phyloP scores from a whole-genome alignment of 306 rosid genomes.

The Spatholobus suberectus region DNA sequence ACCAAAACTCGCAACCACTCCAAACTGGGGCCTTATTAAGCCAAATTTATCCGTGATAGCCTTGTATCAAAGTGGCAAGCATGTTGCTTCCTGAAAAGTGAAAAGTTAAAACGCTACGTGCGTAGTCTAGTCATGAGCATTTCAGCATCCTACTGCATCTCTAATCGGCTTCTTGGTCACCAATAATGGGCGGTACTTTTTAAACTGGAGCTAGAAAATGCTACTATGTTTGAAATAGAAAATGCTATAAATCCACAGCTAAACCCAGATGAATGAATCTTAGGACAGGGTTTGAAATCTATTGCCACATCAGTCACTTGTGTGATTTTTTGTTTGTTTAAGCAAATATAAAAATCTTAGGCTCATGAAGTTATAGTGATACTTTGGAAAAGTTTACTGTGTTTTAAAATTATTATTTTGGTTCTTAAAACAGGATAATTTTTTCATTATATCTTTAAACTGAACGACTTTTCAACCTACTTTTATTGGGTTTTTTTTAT shows the following conservation, averaged over 20 bases:
- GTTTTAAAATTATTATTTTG: background rate
- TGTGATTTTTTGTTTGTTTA: background rate
- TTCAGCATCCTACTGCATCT: background rate
- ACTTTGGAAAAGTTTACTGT: background rate
- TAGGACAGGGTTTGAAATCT: background rate
- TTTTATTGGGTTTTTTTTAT: background rate
- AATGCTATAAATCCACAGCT: no score
- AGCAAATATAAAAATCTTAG: background rate
- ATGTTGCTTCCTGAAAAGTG: constrained; percentile 33
- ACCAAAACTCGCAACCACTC: no score
- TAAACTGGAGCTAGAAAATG: background rate
- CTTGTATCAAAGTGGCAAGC: no score
- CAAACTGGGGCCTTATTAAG: no score
- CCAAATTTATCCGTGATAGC: no score
- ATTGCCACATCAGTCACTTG: background rate
- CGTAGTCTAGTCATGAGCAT: constrained; percentile 25
- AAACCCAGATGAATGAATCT: background rate
- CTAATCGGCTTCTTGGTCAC: background rate
- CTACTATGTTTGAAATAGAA: no score
- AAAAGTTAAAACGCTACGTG: background rate
- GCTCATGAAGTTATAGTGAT: background rate
- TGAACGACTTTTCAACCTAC: background rate
- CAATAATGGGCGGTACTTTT: background rate
- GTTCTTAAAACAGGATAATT: constrained; percentile 3
- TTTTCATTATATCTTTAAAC: background rate